Percentiles rank a stretch among this genome's conserved stretches.
These are phyloP conservation scores for Mollisia scopiformis DNA, from an alignment of 2,329 filamentous ascomycete genomes.

Conservation along the genomic window DNA sequence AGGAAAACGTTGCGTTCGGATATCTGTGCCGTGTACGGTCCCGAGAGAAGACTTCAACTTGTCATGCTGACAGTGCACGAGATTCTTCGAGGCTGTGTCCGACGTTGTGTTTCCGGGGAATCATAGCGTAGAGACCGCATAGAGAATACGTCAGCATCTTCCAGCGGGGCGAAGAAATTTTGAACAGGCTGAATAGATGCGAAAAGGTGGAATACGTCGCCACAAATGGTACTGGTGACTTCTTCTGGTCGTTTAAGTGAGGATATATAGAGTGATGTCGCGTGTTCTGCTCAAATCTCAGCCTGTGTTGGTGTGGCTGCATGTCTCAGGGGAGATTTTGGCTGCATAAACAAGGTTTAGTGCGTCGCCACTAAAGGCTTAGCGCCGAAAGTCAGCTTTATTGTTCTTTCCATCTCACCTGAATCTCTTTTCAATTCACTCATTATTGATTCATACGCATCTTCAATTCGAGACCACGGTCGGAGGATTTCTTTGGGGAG, in stretches of 20 bases:
- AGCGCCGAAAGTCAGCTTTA: background rate
- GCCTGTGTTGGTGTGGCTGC: conserved; percentile 1
- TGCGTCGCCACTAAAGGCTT: conserved; percentile 1
- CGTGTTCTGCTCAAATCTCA: background rate
- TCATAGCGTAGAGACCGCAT: background rate
- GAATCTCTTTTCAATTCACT: background rate
- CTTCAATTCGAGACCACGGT: background rate
- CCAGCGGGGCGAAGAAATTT: background rate
- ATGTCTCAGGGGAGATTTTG: background rate
- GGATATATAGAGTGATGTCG: background rate
- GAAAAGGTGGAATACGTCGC: background rate
- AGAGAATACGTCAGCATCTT: background rate
- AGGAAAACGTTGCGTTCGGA: no score
- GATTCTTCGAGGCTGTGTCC: background rate
- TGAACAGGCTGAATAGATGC: background rate
- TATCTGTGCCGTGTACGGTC: background rate
- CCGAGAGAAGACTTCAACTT: background rate
- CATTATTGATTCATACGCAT: background rate
- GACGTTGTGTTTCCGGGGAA: background rate
- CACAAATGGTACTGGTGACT: background rate
- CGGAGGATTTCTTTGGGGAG: background rate
- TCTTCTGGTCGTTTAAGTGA: background rate
- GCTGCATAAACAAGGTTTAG: background rate
- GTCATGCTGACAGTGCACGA: background rate
- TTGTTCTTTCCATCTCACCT: background rate